Evolutionary conservation across 495 filamentous ascomycete species (phyloP).

Genomic region (Elaphomyces granulatus): DNA sequence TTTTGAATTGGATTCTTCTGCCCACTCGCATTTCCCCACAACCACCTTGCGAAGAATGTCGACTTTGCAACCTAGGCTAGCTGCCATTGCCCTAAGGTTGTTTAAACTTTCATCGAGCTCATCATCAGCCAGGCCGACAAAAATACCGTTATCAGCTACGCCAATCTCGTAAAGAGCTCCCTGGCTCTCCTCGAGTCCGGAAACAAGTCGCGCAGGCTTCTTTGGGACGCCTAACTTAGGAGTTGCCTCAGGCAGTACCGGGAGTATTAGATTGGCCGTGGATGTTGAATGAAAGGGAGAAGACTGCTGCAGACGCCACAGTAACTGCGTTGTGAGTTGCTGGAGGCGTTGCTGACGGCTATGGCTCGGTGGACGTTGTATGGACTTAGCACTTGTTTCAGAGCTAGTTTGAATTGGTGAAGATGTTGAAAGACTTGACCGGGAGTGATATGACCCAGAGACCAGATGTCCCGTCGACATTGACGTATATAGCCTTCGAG

Average conservation of each 20-base stretch:
- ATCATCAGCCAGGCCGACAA: slow-evolving; percentile 79
- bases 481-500: slow-evolving; percentile 55
- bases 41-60: slow-evolving; percentile 68
- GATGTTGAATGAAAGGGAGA: slow-evolving; percentile 74
- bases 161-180: slow-evolving; percentile 95
- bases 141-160: slow-evolving; percentile 83
- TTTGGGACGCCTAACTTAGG: slow-evolving; percentile 37
- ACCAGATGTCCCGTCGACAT: slow-evolving; percentile 46
- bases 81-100: slow-evolving; percentile 77
- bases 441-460: slow-evolving; percentile 45
- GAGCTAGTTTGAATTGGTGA: slow-evolving; percentile 13
- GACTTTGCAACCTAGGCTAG: slow-evolving; percentile 79
- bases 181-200: slow-evolving; percentile 80
- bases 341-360: slow-evolving; percentile 72
- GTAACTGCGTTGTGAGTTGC: slow-evolving; percentile 82
- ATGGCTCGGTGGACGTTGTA: slow-evolving; percentile 20
- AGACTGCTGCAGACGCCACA: slow-evolving; percentile 92
- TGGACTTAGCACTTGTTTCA: slow-evolving; percentile 14
- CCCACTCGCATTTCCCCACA: slow-evolving; percentile 79
- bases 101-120: slow-evolving; percentile 82
- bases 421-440: slow-evolving; percentile 13
- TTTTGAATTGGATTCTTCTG: slow-evolving; percentile 23
- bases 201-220: slow-evolving; percentile 49
- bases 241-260: slow-evolving; percentile 51
- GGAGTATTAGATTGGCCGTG: slow-evolving; percentile 54